Conservation (phyloP, 345 rosid species). For the Populus davidiana region DNA sequence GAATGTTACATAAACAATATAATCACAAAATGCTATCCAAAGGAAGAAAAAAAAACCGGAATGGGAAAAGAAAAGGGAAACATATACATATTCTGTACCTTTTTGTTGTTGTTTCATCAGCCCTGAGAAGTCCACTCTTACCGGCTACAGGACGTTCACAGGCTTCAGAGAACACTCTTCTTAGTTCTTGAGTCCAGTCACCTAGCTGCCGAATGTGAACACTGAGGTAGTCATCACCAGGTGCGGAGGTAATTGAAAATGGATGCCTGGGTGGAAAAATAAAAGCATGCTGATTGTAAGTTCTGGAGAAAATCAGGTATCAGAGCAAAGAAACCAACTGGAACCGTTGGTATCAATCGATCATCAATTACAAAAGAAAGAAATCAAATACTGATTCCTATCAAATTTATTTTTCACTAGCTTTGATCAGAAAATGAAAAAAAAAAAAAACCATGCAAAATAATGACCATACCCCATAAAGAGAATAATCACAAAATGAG, state of each 20-base stretch:
- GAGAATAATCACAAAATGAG: background rate
- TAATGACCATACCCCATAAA: background rate
- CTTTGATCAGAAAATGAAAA: background rate
- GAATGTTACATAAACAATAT: background rate
- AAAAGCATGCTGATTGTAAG: background rate
- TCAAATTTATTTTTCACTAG: background rate
- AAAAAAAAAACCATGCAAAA: background rate
- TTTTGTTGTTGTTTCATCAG: conserved; percentile 85
- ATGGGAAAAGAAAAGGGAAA: background rate
- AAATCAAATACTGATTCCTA: background rate
- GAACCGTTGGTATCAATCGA: background rate
- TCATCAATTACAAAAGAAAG: background rate
- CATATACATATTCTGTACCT: conserved; percentile 38
- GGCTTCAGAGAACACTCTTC: conserved; percentile 37
- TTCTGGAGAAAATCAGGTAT: background rate
- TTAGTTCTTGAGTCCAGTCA: conserved; percentile 98
- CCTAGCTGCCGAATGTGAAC: conserved; percentile 94
- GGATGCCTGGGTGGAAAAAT: conserved; percentile 73
- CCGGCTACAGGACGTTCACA: conserved; percentile 84
- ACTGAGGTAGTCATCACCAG: conserved; percentile 87
- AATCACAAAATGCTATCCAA: background rate
- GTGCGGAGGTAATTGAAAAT: conserved; percentile 96
- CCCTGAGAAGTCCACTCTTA: conserved; percentile 96
- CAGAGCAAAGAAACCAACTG: background rate
- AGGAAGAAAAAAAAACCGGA: background rate